These are phyloP conservation scores for Geosmithia putterillii DNA, from an alignment of 2,329 filamentous ascomycete species.

Conservation along the genomic window DNA sequence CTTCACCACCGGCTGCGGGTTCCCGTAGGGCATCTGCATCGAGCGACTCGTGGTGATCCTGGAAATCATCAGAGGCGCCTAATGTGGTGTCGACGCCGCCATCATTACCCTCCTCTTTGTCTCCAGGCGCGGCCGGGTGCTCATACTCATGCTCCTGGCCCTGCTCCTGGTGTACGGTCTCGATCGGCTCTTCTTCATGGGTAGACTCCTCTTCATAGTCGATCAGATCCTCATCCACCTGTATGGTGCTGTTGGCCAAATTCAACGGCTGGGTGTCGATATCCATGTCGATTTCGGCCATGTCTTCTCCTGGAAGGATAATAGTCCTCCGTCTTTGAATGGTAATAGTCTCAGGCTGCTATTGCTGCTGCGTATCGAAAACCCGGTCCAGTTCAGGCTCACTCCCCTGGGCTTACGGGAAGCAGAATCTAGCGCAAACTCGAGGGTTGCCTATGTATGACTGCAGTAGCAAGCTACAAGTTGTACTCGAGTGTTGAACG, in stretches of 20 bases:
- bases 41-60: not conserved
- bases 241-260: not conserved
- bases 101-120: not conserved
- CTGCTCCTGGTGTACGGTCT: not conserved
- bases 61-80: not conserved
- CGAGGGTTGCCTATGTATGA: too few relatives aligned
- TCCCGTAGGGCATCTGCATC: not conserved
- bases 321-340: not conserved
- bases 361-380: not conserved
- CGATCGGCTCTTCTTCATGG: not conserved
- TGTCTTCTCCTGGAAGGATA: not conserved
- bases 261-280: conserved; percentile 4
- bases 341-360: too few relatives aligned
- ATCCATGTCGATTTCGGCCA: conserved; percentile 4
- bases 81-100: not conserved
- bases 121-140: too few relatives aligned
- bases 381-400: not conserved
- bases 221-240: conserved; percentile 8
- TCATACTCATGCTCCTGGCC: not conserved
- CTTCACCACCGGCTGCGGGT: not conserved
- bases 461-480: not conserved
- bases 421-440: too few relatives aligned
- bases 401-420: not conserved
- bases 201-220: conserved; percentile 8
- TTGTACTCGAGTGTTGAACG: not conserved